Evolutionary conservation across 805 yeast species (phyloP), one percentile per base, ranked within the genome.

Genomic region (Wickerhamiella qilinensis): DNA sequence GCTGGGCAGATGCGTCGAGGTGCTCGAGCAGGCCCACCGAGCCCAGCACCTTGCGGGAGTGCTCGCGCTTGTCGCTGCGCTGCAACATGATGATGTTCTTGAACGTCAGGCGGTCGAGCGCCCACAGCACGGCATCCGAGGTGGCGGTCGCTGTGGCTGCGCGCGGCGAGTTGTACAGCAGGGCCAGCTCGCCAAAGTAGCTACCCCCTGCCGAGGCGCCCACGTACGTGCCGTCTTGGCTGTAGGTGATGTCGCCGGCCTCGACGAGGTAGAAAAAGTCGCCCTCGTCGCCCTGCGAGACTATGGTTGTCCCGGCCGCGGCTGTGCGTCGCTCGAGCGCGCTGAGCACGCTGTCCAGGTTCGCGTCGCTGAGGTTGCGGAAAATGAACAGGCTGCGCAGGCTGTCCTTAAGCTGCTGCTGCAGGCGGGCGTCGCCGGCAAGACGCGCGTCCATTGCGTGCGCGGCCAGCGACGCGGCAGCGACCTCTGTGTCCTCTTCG

Each of bases 161-260:
- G 61, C 98, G 76, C 44, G 96, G 96, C 16, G 95, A 76, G 58
- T 91, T 88, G 64, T 91, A 88, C 94, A 91, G 85, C 51, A 91
- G 69, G 3, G 98, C 98, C 53, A 91, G 69, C 60, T 91, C 98
- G 55, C 98, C 98, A 60, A 91, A 91, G 33, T 88, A 77, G 3
- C 93, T 73, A 5, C 97, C 96, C 30, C 83, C 75, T 8, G 82
- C 78, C n/a, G 82, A 69, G 1, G 79, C 65, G 54, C 72, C 77
- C 29, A 85, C 88, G 51, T 74, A 70, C 33, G 68, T 56, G 38
- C 74, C 79, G 55, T 83, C 73, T 24, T 80, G 86, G 49, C 67
- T 69, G 52, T 75, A 86, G 45, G 83, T 88, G 40, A 91, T 95
- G 2, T 68, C 60, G 40, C 98, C 98, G 5, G 64, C 58, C 59